Evolutionary conservation across 2,329 filamentous ascomycete genomes (phyloP).

Genomic region (Bretziella fagacearum): DNA sequence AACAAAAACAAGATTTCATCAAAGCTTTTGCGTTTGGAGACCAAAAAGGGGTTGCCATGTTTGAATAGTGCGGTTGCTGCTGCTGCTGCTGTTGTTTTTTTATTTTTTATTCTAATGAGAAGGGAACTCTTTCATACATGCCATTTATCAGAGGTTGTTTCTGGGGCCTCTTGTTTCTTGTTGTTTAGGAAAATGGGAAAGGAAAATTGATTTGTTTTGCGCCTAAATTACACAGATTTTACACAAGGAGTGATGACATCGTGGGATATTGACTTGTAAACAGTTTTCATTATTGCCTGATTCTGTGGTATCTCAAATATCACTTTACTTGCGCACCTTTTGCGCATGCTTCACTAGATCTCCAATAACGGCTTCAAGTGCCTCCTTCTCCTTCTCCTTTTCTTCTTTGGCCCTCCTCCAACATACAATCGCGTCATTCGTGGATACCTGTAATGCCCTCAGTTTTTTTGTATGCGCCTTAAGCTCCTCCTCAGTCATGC

Average conservation of each 20-base stretch:
- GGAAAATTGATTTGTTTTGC: slow-evolving; percentile 1
- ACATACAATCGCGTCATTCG: slow-evolving; percentile 65
- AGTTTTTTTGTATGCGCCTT: slow-evolving; percentile 52
- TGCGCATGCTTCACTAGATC: slow-evolving; percentile 84
- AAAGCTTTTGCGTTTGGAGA: slow-evolving; percentile 1
- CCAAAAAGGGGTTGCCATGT: not conserved
- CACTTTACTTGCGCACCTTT: slow-evolving; percentile 55
- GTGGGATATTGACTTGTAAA: not conserved
- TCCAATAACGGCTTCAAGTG: slow-evolving; percentile 92
- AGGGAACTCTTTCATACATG: slow-evolving; percentile 1
- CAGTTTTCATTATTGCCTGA: not conserved
- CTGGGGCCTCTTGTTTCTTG: not conserved
- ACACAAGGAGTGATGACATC: too few relatives aligned
- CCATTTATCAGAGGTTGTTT: not conserved
- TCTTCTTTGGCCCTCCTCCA: slow-evolving; percentile 79
- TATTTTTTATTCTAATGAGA: slow-evolving; percentile 7
- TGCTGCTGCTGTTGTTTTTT: too few relatives aligned
- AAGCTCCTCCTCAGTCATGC: slow-evolving; percentile 65
- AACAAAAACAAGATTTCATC: not conserved
- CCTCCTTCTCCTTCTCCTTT: slow-evolving; percentile 76
- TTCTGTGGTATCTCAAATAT: not conserved
- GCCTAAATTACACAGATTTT: not conserved
- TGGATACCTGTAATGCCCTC: slow-evolving; percentile 50
- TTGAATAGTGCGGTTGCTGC: not conserved
- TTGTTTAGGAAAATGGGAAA: not conserved